Conservation (phyloP, 140 eudicot species). For the Cichorium intybus region DNA sequence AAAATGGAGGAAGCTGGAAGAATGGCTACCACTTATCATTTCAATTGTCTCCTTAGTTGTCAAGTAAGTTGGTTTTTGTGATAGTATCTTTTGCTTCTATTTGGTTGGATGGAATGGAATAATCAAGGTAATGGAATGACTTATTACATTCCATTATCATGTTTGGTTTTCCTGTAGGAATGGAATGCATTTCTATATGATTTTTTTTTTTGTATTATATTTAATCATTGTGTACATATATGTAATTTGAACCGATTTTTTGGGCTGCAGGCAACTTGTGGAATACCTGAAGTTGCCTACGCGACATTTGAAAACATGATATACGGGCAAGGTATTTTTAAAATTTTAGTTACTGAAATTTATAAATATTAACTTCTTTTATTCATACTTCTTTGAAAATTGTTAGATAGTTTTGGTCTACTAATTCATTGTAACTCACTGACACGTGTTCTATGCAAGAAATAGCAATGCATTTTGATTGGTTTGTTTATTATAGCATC, state of each 20-base stretch:
- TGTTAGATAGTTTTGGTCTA: too few species aligned
- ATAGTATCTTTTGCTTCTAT: not conserved
- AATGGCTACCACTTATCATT: slow-evolving; percentile 93
- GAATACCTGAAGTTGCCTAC: slow-evolving; percentile 90
- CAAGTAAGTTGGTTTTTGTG: slow-evolving; percentile 42
- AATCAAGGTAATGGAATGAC: too few species aligned
- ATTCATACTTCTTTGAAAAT: not conserved
- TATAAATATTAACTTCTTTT: not conserved
- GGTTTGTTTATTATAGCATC: not conserved
- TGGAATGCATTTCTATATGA: not conserved
- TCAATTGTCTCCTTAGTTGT: slow-evolving; percentile 89
- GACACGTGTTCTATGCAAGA: too few species aligned
- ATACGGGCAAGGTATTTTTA: slow-evolving; percentile 81
- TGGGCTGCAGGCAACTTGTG: slow-evolving; percentile 76
- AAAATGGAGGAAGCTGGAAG: slow-evolving; percentile 97
- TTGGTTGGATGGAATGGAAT: not conserved
- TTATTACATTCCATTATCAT: not conserved
- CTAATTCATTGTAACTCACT: too few species aligned
- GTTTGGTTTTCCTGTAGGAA: not conserved
- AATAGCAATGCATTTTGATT: not conserved
- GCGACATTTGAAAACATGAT: slow-evolving; percentile 95
- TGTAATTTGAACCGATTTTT: too few species aligned
- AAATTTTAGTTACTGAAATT: slow-evolving; percentile 1
- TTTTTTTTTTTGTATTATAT: too few species aligned
- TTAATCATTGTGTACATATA: too few species aligned